phyloP scores from a whole-genome alignment of 2,329 filamentous ascomycete species.

The Allantophomopsis lycopodina region DNA sequence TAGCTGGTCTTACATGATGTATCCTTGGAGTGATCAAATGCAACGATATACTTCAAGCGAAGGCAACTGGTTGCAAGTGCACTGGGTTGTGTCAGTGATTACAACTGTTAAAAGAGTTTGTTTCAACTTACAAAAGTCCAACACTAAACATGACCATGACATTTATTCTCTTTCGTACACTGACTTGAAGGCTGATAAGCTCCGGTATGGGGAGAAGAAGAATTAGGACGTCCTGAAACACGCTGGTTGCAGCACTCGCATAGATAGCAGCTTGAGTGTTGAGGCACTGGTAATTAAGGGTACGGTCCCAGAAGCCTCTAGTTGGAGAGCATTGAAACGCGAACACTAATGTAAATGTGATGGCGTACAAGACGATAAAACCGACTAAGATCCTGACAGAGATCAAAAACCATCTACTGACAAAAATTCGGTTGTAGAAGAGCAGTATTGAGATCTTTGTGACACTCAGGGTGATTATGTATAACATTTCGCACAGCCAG shows the following conservation, averaged over 20 bases:
- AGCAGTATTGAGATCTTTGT: not conserved
- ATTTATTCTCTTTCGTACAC: not conserved
- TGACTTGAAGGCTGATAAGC: not conserved
- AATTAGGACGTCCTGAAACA: not conserved
- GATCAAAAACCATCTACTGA: not conserved
- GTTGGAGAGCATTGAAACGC: not conserved
- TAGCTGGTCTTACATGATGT: not conserved
- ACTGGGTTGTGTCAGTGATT: not conserved
- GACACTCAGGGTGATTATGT: not conserved
- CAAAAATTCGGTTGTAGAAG: not conserved
- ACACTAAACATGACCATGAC: not conserved
- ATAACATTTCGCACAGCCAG: not conserved
- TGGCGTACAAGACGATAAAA: not conserved
- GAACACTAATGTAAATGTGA: not conserved
- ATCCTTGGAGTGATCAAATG: not conserved
- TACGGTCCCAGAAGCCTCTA: not conserved
- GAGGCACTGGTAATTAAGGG: not conserved
- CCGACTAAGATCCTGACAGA: not conserved
- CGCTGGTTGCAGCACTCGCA: not conserved
- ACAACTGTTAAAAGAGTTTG: not conserved
- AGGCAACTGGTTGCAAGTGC: not conserved
- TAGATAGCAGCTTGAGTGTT: not conserved
- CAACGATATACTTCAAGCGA: not conserved
- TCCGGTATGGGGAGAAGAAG: not conserved
- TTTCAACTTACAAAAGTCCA: slow-evolving; percentile 1